Conservation (phyloP, 495 filamentous ascomycete species). For the Trichoderma erinaceum region DNA sequence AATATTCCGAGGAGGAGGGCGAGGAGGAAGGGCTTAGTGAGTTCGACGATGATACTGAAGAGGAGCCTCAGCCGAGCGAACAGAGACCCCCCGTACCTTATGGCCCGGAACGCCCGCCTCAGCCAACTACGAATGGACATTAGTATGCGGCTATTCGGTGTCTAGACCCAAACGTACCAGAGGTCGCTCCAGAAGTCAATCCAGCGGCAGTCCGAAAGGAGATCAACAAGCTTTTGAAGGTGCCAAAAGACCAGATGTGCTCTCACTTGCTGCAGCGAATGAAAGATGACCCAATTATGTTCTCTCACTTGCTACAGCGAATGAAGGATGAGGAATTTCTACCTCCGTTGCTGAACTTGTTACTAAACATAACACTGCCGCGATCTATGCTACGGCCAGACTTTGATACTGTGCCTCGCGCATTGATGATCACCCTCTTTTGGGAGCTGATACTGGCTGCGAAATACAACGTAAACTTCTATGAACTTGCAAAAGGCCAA, state of each 20-base stretch:
- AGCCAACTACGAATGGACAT: slow-evolving; percentile 29
- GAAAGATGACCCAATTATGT: not conserved
- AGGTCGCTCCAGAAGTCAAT: no score
- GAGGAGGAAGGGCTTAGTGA: slow-evolving; percentile 39
- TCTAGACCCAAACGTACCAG: not conserved
- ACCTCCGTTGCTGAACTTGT: not conserved
- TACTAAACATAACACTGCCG: not conserved
- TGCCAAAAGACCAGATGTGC: not conserved
- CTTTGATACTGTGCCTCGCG: not conserved
- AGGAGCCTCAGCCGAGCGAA: slow-evolving; percentile 28
- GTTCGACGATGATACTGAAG: slow-evolving; percentile 35
- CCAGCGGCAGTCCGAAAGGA: not conserved
- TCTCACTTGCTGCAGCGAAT: not conserved
- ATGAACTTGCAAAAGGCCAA: no score
- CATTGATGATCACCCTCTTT: not conserved
- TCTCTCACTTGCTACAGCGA: not conserved
- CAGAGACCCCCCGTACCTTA: slow-evolving; percentile 22
- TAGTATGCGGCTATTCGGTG: slow-evolving; percentile 3
- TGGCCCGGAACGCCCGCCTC: slow-evolving; percentile 31
- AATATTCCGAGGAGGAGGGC: slow-evolving; percentile 71
- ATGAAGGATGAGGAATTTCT: not conserved
- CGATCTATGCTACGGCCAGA: not conserved
- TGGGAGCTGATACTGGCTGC: not conserved
- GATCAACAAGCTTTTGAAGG: not conserved
- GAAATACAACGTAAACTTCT: not conserved